Conservation (phyloP, 2,329 filamentous ascomycete genomes). For the Claviceps digitariae region DNA sequence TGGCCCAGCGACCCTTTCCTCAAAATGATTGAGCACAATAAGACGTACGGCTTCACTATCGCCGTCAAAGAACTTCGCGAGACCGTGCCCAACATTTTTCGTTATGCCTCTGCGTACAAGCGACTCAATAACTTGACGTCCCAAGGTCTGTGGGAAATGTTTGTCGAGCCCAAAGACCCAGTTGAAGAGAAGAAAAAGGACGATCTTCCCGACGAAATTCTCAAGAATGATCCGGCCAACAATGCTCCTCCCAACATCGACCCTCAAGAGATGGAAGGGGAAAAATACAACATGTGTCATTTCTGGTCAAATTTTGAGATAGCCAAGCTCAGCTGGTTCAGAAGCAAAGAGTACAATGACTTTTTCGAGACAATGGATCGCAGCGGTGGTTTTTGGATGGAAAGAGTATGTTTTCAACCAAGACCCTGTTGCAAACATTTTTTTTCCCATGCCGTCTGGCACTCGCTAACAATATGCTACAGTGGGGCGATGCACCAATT, state of each 20-base stretch:
- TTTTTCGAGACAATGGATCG: conserved; percentile 99
- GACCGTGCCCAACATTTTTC: conserved; percentile 96
- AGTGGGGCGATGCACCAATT: conserved; percentile 98
- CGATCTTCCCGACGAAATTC: conserved; percentile 65
- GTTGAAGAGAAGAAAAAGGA: conserved; percentile 50
- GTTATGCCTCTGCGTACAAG: conserved; percentile 97
- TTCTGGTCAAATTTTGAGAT: conserved; percentile 99
- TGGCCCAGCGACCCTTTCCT: conserved; percentile 64
- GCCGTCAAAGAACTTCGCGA: conserved; percentile 96
- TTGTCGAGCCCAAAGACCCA: conserved; percentile 62
- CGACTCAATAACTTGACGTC: conserved; percentile 80
- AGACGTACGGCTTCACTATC: conserved; percentile 98
- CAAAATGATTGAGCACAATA: conserved; percentile 86
- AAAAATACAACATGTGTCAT: conserved; percentile 99
- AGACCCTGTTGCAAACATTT: not conserved
- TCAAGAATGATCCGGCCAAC: conserved; percentile 59
- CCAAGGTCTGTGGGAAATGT: conserved; percentile 97
- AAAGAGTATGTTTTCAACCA: conserved; percentile 50
- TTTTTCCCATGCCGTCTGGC: not conserved
- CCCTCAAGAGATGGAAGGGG: conserved; percentile 87
- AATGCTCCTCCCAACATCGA: conserved; percentile 70
- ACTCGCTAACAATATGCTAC: conserved; percentile 13
- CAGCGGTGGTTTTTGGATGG: conserved; percentile 98
- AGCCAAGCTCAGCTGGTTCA: conserved; percentile 85
- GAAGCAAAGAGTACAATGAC: conserved; percentile 92